Percentiles rank a stretch among this genome's conserved stretches.
These are phyloP conservation scores for Acer negundo DNA, from an alignment of 345 rosid genomes.

Conservation along the genomic window DNA sequence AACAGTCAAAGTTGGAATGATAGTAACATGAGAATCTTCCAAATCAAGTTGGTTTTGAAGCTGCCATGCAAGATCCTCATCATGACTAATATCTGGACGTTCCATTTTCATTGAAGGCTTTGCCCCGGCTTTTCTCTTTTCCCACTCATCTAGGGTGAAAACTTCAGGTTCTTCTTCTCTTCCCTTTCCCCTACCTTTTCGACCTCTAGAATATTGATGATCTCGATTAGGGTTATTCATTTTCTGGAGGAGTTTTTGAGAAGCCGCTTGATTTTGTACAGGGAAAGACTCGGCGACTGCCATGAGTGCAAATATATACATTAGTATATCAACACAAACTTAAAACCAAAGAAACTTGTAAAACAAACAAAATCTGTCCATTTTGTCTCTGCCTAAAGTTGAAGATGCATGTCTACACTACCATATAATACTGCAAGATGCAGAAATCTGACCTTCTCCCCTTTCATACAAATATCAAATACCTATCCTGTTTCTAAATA, in stretches of 20 bases:
- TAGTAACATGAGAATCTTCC: conserved; percentile 69
- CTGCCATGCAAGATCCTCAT: conserved; percentile 86
- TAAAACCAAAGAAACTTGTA: neutral
- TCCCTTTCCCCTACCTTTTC: conserved; percentile 55
- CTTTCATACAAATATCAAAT: neutral
- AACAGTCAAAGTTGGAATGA: conserved; percentile 21
- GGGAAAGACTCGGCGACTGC: conserved; percentile 72
- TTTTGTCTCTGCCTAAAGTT: neutral
- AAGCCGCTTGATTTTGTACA: conserved; percentile 90
- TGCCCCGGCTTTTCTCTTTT: conserved; percentile 49
- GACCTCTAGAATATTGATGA: conserved; percentile 43
- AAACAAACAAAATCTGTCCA: conserved; percentile 1
- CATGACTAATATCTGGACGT: conserved; percentile 50
- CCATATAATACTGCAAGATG: no score
- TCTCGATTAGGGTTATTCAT: conserved; percentile 54
- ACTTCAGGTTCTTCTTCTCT: conserved; percentile 57
- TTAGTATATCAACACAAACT: neutral
- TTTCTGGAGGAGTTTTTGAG: conserved; percentile 84
- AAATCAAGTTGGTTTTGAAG: conserved; percentile 80
- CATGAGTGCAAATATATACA: conserved; percentile 14
- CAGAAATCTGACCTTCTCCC: no score
- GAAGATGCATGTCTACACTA: neutral
- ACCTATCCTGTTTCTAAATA: neutral
- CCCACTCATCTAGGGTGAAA: conserved; percentile 77
- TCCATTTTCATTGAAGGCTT: conserved; percentile 32